Percentiles rank a stretch among this genome's conserved stretches.
Evolutionary conservation across 73 alveolate genomes (phyloP).

Genomic region (Loxodes magnus): DNA sequence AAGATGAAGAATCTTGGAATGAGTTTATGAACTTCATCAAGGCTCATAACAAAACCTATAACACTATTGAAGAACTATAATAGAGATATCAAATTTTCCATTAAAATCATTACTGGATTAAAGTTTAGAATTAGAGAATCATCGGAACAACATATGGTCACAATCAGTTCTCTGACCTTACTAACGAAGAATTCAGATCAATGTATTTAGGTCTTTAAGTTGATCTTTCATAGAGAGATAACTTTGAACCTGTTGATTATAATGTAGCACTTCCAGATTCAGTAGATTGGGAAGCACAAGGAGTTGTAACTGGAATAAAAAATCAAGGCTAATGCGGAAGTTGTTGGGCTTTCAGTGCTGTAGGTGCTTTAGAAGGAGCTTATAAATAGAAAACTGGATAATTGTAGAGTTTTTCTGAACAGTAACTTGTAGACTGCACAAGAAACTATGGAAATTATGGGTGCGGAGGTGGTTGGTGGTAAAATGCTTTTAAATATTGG

Average conservation of each 20-base stretch:
- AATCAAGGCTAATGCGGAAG: slow-evolving; percentile 75
- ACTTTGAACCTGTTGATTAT: not conserved
- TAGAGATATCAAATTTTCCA: slow-evolving; percentile 11
- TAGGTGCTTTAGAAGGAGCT: slow-evolving; percentile 35
- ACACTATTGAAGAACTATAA: slow-evolving; percentile 26
- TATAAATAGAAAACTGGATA: slow-evolving; percentile 8
- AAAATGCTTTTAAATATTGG: slow-evolving; percentile 16
- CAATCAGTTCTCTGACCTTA: slow-evolving; percentile 29
- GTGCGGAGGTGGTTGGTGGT: slow-evolving; percentile 44
- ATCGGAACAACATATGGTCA: slow-evolving; percentile 13
- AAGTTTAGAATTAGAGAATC: not conserved
- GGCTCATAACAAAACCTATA: slow-evolving; percentile 31
- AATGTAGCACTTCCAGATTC: not conserved
- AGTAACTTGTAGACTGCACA: slow-evolving; percentile 48
- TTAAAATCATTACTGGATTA: slow-evolving; percentile 8
- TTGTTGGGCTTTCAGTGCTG: slow-evolving; percentile 81
- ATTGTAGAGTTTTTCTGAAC: slow-evolving; percentile 16
- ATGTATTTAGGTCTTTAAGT: slow-evolving; percentile 10
- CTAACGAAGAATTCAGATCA: slow-evolving; percentile 34
- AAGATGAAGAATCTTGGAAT: no score
- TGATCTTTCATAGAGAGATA: not conserved
- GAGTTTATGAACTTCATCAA: slow-evolving; percentile 40
- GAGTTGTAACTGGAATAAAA: slow-evolving; percentile 29
- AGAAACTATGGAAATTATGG: slow-evolving; percentile 8
- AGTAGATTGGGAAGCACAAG: slow-evolving; percentile 29